Base-by-base conservation (phyloP, 2,329 filamentous ascomycete genomes). In the Stenocarpella maydis region DNA sequence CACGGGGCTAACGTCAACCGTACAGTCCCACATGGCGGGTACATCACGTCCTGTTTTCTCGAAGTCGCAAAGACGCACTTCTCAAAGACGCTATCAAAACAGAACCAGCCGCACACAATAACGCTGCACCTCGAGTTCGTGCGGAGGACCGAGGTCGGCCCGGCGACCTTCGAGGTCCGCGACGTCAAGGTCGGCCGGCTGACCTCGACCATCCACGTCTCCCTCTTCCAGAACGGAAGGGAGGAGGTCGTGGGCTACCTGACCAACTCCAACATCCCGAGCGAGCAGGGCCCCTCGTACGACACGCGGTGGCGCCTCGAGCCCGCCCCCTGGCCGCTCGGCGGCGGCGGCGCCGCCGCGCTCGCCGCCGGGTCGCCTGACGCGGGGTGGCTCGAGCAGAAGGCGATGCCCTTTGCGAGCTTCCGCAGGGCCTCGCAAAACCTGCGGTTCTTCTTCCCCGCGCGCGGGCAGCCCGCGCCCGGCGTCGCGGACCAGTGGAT, bases 401-500 rank as follows among this genome's bases (percentile, higher is more conserved):
- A 63, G 58, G 17, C 31, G 14, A 63, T 63, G 43, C 58, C 58
- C 26, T 63, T 63, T 34, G 55, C 65, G 6, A 75, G 77, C 69
- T 72, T 74, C 12, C 73, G 75, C 50, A 63, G 41, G 15, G 75
- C 74, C 0, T 72, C 78, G 2, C 71, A 73, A 14, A 78, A 81
- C 58, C 68, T 78, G 14, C 73, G 78, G 9, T 79, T 77, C 67
- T 81, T 79, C 72, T 69, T 71, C 12, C 78, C 75, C 1, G 74
- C 74, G 3, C 9, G 31, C 0, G 68, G 72, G 0, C 74, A 71
- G 4, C 49, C 68, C 4, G 63, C 66, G 6, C 69, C 68, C 31
- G 80, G 78, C 67, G 76, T 82, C 45, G 82, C 87, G 4, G 91
- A 93, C 75, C 84, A 92, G 77, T 95, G 92, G 92, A 80, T 92